phyloP scores from a whole-genome alignment of 345 rosid genomes.

The Sapria himalayana region DNA sequence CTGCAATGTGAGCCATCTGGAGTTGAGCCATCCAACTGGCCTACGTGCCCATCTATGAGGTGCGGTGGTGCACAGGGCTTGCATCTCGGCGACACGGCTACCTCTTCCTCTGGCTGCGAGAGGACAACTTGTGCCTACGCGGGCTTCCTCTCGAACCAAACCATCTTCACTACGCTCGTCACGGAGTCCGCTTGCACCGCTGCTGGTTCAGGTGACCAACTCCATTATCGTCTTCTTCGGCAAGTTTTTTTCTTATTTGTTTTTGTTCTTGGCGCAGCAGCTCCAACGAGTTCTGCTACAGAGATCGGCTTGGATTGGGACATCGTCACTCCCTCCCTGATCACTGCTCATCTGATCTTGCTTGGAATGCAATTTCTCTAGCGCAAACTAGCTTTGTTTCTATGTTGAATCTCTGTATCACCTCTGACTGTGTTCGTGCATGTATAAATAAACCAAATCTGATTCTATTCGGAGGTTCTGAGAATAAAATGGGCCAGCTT shows the following conservation, averaged over 20 bases:
- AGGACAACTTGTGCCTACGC: slow-evolving; percentile 38
- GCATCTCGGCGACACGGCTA: slow-evolving; percentile 26
- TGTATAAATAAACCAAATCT: no score
- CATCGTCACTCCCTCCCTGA: slow-evolving; percentile 8
- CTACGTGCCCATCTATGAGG: slow-evolving; percentile 29
- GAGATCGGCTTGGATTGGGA: slow-evolving; percentile 15
- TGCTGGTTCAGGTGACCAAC: slow-evolving; percentile 11
- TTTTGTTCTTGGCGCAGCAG: slow-evolving; percentile 7
- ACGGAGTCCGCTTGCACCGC: slow-evolving; percentile 22
- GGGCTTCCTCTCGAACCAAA: slow-evolving; percentile 22
- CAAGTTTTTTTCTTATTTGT: background rate
- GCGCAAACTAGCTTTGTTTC: no score
- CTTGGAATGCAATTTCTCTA: slow-evolving; percentile 16
- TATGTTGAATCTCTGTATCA: no score
- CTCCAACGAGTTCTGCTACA: slow-evolving; percentile 14
- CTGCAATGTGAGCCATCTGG: slow-evolving; percentile 41
- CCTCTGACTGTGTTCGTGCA: no score
- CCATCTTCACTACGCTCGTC: slow-evolving; percentile 20
- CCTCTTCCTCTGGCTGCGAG: slow-evolving; percentile 16
- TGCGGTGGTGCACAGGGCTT: slow-evolving; percentile 23
- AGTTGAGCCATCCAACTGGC: slow-evolving; percentile 13
- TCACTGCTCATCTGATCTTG: slow-evolving; percentile 13
- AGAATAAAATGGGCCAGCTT: no score
- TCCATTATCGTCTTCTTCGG: background rate
- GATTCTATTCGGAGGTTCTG: no score